Conservation (phyloP, 371 early-diverging fungal species). For the Rhizopus stolonifer region DNA sequence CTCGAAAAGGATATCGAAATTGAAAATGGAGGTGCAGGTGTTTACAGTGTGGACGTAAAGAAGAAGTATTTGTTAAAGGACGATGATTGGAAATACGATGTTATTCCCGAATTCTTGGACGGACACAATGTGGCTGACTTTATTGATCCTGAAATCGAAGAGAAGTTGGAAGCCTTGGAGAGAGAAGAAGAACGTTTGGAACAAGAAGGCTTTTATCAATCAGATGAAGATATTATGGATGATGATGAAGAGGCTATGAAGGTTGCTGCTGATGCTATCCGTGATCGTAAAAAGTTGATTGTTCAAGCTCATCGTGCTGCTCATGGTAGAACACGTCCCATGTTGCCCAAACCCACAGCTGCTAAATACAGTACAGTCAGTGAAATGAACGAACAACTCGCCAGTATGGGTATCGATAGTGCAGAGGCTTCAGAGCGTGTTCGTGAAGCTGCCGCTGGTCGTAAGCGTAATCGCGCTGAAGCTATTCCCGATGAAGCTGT, state of each 20-base stretch:
- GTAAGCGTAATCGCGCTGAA: constrained; percentile 75
- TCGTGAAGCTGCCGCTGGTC: constrained; percentile 41
- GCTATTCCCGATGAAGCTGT: constrained; percentile 67
- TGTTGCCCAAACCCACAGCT: constrained; percentile 61
- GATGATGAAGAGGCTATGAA: constrained; percentile 79
- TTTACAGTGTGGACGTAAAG: constrained; percentile 91
- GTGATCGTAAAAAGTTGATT: constrained; percentile 83
- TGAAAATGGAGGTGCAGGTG: constrained; percentile 94
- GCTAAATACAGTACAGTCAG: constrained; percentile 34
- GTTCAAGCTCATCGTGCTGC: constrained; percentile 68
- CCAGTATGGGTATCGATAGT: constrained; percentile 47
- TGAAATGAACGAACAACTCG: constrained; percentile 63
- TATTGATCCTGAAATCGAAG: constrained; percentile 98
- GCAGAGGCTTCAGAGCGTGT: constrained; percentile 53
- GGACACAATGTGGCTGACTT: constrained; percentile 99
- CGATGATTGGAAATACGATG: constrained; percentile 97
- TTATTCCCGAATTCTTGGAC: constrained; percentile 99
- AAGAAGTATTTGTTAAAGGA: constrained; percentile 82
- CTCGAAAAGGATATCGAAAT: constrained; percentile 91
- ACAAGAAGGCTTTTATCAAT: constrained; percentile 89
- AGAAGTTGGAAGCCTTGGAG: constrained; percentile 94
- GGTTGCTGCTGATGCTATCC: constrained; percentile 80
- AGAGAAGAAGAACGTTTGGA: constrained; percentile 94
- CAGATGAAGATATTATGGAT: constrained; percentile 69
- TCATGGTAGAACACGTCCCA: constrained; percentile 69